Percentiles rank a stretch among this genome's conserved stretches.
Conservation (phyloP, 108 stramenopile genomes). For the Chaetoceros muelleri region DNA sequence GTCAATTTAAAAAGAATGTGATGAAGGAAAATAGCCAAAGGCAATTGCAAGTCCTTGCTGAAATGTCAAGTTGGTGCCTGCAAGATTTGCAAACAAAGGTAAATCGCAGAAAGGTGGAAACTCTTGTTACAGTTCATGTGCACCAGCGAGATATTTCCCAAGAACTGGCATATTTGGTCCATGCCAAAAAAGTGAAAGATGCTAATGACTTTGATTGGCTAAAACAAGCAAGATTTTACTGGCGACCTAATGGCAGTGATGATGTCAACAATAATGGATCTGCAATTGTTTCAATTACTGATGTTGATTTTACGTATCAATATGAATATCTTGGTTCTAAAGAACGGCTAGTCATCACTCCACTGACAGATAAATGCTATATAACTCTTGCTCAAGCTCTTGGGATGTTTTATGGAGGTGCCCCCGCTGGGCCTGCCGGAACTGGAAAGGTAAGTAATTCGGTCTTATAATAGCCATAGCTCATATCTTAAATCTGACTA, state of each 20-base stretch:
- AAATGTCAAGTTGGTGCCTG: conserved; percentile 84
- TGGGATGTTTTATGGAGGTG: conserved; percentile 89
- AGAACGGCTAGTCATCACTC: conserved; percentile 88
- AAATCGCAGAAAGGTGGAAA: conserved; percentile 86
- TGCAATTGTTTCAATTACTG: conserved; percentile 73
- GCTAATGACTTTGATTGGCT: conserved; percentile 91
- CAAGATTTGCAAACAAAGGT: conserved; percentile 77
- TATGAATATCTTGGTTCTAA: conserved; percentile 91
- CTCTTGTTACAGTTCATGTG: conserved; percentile 86
- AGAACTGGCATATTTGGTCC: conserved; percentile 47
- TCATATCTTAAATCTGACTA: background rate
- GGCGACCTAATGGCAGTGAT: conserved; percentile 70
- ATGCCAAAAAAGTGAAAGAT: conserved; percentile 62
- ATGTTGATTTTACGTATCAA: conserved; percentile 87
- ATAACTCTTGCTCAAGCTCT: conserved; percentile 90
- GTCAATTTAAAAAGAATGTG: conserved; percentile 63
- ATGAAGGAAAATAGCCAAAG: conserved; percentile 75
- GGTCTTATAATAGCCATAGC: background rate
- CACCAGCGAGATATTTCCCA: conserved; percentile 84
- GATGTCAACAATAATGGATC: conserved; percentile 71
- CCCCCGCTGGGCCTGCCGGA: conserved; percentile 90
- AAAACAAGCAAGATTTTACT: conserved; percentile 88
- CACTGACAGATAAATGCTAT: conserved; percentile 88
- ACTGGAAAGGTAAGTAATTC: conserved; percentile 56
- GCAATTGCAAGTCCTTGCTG: conserved; percentile 52